phyloP scores from a whole-genome alignment of 257 asterid species.

The Linaria vulgaris region DNA sequence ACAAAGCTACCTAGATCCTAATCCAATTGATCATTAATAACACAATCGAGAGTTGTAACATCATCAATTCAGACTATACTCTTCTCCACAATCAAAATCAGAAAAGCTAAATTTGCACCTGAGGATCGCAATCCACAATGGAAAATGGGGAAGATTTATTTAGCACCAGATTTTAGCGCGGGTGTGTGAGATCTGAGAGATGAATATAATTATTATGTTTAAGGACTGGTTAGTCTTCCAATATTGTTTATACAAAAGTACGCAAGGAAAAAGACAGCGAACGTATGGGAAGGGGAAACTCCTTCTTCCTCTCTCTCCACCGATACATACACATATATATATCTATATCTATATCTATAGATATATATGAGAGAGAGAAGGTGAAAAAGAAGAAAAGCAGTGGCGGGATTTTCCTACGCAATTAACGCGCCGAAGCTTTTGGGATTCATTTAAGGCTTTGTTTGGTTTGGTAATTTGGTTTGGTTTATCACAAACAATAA shows the following conservation, averaged over 20 bases:
- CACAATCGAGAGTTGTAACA: no score
- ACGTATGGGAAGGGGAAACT: background rate
- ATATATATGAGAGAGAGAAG: background rate
- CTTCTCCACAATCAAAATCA: no score
- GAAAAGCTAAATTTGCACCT: no score
- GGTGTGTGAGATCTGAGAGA: constrained; percentile 34
- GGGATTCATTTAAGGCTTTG: constrained; percentile 20
- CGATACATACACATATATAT: no score
- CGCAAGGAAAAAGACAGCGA: constrained; percentile 6
- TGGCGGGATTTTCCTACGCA: constrained; percentile 46
- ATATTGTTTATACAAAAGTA: constrained; percentile 17
- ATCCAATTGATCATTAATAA: no score
- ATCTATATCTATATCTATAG: no score
- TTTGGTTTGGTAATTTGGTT: background rate
- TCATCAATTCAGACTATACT: no score
- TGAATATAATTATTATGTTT: background rate
- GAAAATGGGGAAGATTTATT: constrained; percentile 18
- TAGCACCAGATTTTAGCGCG: constrained; percentile 1
- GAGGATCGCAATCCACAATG: constrained; percentile 14
- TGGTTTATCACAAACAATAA: no score
- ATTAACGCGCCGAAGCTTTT: constrained; percentile 35
- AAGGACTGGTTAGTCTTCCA: background rate
- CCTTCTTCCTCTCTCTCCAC: background rate
- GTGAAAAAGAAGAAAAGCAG: background rate
- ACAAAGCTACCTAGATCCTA: no score